Evolutionary conservation across 2,329 filamentous ascomycete species (phyloP).

Genomic region (Kalmusia sp.): DNA sequence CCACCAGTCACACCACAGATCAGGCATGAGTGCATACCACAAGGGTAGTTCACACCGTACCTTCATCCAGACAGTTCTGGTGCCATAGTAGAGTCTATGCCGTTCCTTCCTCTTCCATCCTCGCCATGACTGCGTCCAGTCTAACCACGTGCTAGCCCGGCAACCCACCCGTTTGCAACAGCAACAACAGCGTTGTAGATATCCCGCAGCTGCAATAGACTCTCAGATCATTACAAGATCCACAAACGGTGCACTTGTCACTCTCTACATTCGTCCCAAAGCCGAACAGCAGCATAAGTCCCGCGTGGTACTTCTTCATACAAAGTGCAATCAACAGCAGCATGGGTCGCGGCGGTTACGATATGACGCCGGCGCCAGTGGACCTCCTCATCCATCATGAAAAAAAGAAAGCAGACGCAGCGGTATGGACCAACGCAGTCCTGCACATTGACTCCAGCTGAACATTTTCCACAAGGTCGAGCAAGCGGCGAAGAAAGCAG

Average conservation of each 20-base stretch:
- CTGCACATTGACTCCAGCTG: not conserved
- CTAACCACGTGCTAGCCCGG: not conserved
- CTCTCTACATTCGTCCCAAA: not conserved
- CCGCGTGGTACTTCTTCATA: too few species aligned
- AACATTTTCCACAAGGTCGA: not conserved
- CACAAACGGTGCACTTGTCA: not conserved
- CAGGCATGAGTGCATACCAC: too few species aligned
- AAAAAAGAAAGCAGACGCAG: not conserved
- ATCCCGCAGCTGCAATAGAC: not conserved
- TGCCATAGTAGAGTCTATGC: too few species aligned
- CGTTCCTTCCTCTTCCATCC: not conserved
- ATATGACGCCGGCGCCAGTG: not conserved
- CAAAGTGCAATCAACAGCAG: not conserved
- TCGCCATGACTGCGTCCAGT: too few species aligned
- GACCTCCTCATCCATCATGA: not conserved
- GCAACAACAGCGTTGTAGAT: not conserved
- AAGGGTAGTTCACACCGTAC: too few species aligned
- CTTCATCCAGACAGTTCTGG: too few species aligned
- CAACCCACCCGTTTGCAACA: not conserved
- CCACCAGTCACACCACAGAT: too few species aligned
- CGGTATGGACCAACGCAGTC: not conserved
- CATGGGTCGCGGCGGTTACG: not conserved
- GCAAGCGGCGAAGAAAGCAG: not conserved
- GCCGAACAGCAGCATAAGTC: not conserved
- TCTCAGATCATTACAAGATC: not conserved